Base-by-base conservation (phyloP, 1,284 basidiomycete genomes). In the Leucoagaricus sp. region DNA sequence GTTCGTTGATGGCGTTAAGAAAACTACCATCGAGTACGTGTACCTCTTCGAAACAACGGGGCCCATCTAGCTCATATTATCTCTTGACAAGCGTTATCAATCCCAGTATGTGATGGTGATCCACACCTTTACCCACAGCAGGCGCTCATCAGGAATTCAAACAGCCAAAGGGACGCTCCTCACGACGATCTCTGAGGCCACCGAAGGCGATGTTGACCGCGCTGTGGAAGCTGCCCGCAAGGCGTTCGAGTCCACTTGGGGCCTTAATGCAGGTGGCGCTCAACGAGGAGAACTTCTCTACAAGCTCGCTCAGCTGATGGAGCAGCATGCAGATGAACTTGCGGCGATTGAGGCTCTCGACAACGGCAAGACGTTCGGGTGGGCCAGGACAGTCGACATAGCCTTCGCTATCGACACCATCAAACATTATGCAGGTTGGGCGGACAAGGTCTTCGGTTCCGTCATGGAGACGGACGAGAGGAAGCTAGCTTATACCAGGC, bases 391-490 rank as follows among this genome's bases (percentile, higher is more conserved):
- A 47, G 86, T 82, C 51, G 96, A 98, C 69, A 79, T 94, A 8
- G 64, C 75, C 33, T 80, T 80, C 62, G 75, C 86, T n/a, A 91
- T 94, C 59, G 79, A 75, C 45, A 77, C 76, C 57, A 80, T 94
- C 71, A 84, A 90, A 62, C 89, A 91, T 68, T 91, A 84, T 60
- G 84, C 83, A 48, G 89, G 89, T 23, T 91, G 87, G 87, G 86
- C 89, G 2, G 94, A 97, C 80, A 97, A 96, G 81, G 82, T 94
- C 64, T 77, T 83, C 50, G 94, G 95, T 19, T 84, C 93, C 71
- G 83, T 83, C 53, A 87, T 94, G 66, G 87, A 91, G 83, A 90
- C 87, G 42, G 75, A 80, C 60, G 82, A 90, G 65, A 73, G 67
- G 53, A 93, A 91, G 72, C 76, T 94, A 57, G 81, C 79, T 3